phyloP scores from a whole-genome alignment of 179 eudicot species.

The Amaranthus tricolor region DNA sequence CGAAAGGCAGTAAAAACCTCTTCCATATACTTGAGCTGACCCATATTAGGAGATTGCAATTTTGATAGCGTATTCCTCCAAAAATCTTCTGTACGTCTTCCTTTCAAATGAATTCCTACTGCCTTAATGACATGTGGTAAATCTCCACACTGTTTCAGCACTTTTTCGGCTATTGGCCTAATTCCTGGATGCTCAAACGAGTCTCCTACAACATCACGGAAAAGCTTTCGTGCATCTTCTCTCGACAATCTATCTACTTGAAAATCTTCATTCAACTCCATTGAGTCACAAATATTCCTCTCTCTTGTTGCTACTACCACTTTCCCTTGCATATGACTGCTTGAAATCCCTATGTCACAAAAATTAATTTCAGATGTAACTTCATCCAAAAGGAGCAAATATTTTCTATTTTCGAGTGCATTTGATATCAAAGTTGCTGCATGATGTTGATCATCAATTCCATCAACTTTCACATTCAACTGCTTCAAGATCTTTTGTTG shows the following conservation, averaged over 20 bases:
- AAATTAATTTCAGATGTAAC: conserved; percentile 23
- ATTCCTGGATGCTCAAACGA: conserved; percentile 23
- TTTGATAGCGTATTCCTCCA: conserved; percentile 26
- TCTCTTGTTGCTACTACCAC: conserved; percentile 30
- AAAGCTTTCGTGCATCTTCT: conserved; percentile 27
- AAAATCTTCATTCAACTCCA: conserved; percentile 27
- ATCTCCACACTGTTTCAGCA: conserved; percentile 30
- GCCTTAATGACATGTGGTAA: conserved; percentile 22
- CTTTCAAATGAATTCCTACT: conserved; percentile 23
- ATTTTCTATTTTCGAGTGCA: conserved; percentile 20
- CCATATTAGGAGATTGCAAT: conserved; percentile 24
- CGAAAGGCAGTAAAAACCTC: conserved; percentile 22
- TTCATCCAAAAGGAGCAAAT: conserved; percentile 32
- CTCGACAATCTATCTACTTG: conserved; percentile 28
- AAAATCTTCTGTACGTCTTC: conserved; percentile 19
- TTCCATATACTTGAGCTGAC: conserved; percentile 17
- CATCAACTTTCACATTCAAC: conserved; percentile 11
- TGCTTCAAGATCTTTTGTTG: conserved; percentile 25
- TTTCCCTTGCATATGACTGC: conserved; percentile 23
- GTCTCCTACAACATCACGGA: conserved; percentile 23
- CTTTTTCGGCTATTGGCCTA: conserved; percentile 24
- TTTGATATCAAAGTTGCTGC: conserved; percentile 19
- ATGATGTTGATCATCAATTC: neutral
- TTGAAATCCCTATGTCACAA: conserved; percentile 25
- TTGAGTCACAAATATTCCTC: conserved; percentile 17